phyloP scores from a whole-genome alignment of 2,329 filamentous ascomycete species.

The Ascochyta koolunga region DNA sequence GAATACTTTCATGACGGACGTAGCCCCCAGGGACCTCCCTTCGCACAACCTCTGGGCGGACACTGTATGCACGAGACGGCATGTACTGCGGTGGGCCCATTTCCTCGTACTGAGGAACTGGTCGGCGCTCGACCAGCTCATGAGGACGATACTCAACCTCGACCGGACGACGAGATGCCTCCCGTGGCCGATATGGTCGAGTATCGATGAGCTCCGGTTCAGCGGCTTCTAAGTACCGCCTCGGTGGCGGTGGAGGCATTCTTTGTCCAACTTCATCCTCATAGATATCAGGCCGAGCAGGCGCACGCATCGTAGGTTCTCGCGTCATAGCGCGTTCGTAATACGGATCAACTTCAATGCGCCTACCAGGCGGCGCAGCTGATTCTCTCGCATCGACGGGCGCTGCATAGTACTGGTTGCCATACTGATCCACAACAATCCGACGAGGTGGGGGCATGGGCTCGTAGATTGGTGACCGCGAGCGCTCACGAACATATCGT shows the following conservation, averaged over 20 bases:
- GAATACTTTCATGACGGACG: conserved; percentile 49
- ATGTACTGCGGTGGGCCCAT: conserved; percentile 46
- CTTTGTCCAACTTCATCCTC: conserved; percentile 45
- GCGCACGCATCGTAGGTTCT: conserved; percentile 56
- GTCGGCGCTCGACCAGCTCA: conserved; percentile 35
- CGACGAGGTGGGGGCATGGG: conserved; percentile 62
- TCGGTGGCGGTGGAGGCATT: conserved; percentile 57
- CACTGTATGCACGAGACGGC: conserved; percentile 46
- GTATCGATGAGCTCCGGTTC: conserved; percentile 62
- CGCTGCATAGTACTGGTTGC: conserved; percentile 75
- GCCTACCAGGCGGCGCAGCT: conserved; percentile 57
- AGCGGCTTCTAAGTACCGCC: conserved; percentile 63
- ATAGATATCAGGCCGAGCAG: conserved; percentile 58
- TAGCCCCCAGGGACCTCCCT: conserved; percentile 45
- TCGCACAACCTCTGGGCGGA: conserved; percentile 46
- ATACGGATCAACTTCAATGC: conserved; percentile 61
- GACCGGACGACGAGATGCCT: conserved; percentile 61
- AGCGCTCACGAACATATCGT: conserved; percentile 51
- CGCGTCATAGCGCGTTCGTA: conserved; percentile 69
- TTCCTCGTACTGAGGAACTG: conserved; percentile 43
- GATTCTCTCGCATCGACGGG: conserved; percentile 59
- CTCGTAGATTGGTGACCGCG: conserved; percentile 48
- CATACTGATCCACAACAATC: conserved; percentile 82
- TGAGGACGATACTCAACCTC: conserved; percentile 42
- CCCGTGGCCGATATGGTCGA: conserved; percentile 62